Conservation (phyloP, 1,139 yeast species). For the Lodderomyces orthopsilosis region DNA sequence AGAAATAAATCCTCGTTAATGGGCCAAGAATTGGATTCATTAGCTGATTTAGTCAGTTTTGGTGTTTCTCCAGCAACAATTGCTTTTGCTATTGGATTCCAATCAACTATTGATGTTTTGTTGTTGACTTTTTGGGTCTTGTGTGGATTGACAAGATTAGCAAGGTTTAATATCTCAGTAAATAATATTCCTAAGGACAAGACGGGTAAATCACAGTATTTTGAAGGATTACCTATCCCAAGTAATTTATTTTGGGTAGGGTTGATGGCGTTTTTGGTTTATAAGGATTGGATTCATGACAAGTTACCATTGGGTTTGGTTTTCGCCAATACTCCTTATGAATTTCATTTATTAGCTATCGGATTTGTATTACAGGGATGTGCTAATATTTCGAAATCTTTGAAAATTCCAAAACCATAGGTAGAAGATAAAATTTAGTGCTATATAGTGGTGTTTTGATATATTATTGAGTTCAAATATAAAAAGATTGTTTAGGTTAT, state of each 20-base stretch:
- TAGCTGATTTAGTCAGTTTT: conserved; percentile 90
- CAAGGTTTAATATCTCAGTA: conserved; percentile 92
- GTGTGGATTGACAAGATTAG: conserved; percentile 91
- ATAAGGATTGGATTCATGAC: conserved; percentile 43
- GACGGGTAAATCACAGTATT: conserved; percentile 73
- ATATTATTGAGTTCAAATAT: no score
- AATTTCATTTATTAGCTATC: conserved; percentile 68
- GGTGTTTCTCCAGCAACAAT: conserved; percentile 93
- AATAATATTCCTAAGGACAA: conserved; percentile 88
- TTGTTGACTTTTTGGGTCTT: conserved; percentile 80
- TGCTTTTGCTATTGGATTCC: conserved; percentile 89
- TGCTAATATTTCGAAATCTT: conserved; percentile 86
- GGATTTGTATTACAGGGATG: conserved; percentile 80
- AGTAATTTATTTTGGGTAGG: conserved; percentile 74
- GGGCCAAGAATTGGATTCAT: conserved; percentile 96
- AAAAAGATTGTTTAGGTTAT: no score
- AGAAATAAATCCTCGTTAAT: conserved; percentile 87
- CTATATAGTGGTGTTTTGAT: no score
- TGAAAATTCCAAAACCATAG: conserved; percentile 85
- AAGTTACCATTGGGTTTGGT: conserved; percentile 66
- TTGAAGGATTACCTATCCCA: conserved; percentile 97
- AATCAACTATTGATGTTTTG: conserved; percentile 75
- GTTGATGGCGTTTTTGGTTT: conserved; percentile 65
- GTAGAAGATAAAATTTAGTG: no score
- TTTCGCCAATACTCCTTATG: conserved; percentile 55